These are phyloP conservation scores for Colletotrichum destructivum DNA, from an alignment of 2,329 filamentous ascomycete genomes.

Conservation along the genomic window DNA sequence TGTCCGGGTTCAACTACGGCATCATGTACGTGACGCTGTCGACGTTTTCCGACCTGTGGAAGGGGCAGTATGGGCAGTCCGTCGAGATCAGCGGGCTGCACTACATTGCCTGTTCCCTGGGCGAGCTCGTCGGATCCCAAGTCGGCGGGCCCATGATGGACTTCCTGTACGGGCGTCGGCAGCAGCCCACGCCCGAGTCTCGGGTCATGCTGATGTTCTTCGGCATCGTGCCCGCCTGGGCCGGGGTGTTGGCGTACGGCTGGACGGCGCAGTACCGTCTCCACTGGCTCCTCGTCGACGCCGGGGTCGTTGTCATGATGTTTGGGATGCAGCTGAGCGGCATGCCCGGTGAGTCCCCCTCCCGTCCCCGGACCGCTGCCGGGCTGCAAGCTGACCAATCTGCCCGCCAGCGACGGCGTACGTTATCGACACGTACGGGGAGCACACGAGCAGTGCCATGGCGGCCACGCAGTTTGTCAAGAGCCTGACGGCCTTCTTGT, in stretches of 20 bases:
- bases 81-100: slow-evolving; percentile 73
- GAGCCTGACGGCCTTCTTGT: slow-evolving; percentile 63
- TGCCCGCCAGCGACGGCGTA: slow-evolving; percentile 50
- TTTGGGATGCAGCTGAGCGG: slow-evolving; percentile 52
- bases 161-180: slow-evolving; percentile 32
- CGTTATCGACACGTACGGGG: slow-evolving; percentile 61
- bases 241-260: slow-evolving; percentile 59
- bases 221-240: slow-evolving; percentile 60
- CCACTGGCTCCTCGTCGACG: slow-evolving; percentile 57
- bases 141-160: slow-evolving; percentile 62
- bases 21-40: slow-evolving; percentile 75
- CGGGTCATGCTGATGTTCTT: slow-evolving; percentile 58
- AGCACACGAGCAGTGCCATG: slow-evolving; percentile 62
- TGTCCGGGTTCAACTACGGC: slow-evolving; percentile 74
- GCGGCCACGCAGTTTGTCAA: slow-evolving; percentile 62
- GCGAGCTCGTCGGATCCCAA: slow-evolving; percentile 71
- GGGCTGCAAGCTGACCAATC: neutral
- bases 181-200: slow-evolving; percentile 66
- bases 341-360: slow-evolving; percentile 44
- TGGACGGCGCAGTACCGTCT: slow-evolving; percentile 57
- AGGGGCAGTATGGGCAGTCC: slow-evolving; percentile 66
- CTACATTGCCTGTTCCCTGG: slow-evolving; percentile 74
- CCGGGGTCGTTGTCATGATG: slow-evolving; percentile 51
- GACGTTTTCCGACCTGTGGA: slow-evolving; percentile 74
- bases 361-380: no score